Evolutionary conservation across 1,284 basidiomycete genomes (phyloP).

Genomic region (Heterobasidion occidentale): DNA sequence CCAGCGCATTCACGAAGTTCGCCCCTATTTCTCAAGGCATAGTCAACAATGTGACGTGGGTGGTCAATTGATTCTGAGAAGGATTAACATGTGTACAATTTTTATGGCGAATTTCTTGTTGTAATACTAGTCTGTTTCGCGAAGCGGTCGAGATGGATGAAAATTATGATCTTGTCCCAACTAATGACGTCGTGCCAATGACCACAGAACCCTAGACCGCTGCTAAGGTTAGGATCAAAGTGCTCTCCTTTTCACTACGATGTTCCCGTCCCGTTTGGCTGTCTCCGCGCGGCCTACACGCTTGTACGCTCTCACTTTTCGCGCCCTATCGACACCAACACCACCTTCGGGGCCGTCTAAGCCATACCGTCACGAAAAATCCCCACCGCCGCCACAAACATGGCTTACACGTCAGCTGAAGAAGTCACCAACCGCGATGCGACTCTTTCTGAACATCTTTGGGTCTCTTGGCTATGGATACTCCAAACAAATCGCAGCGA

Average conservation of each 20-base stretch:
- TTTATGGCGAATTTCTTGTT: no score
- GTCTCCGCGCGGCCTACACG: not conserved
- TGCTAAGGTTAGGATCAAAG: not conserved
- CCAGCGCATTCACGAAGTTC: constrained; percentile 16
- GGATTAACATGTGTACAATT: no score
- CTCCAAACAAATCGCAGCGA: constrained; percentile 52
- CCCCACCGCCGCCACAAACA: constrained; percentile 18
- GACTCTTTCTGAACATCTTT: constrained; percentile 43
- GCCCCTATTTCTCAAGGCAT: constrained; percentile 12
- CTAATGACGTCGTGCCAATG: no score
- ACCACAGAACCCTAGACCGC: not conserved
- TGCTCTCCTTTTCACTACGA: not conserved
- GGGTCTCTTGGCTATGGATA: constrained; percentile 53
- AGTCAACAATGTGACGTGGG: constrained; percentile 14
- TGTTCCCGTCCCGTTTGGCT: not conserved
- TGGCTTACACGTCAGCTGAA: constrained; percentile 58
- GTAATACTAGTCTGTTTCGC: no score
- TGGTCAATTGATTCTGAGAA: not conserved
- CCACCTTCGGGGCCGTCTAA: constrained; percentile 6
- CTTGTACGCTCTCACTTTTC: not conserved
- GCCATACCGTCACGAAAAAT: constrained; percentile 15
- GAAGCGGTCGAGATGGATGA: no score
- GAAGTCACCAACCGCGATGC: constrained; percentile 39
- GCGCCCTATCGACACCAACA: not conserved
- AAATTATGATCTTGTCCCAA: no score